Base-by-base conservation (phyloP, 2,329 filamentous ascomycete species). In the Nothophoma quercina region DNA sequence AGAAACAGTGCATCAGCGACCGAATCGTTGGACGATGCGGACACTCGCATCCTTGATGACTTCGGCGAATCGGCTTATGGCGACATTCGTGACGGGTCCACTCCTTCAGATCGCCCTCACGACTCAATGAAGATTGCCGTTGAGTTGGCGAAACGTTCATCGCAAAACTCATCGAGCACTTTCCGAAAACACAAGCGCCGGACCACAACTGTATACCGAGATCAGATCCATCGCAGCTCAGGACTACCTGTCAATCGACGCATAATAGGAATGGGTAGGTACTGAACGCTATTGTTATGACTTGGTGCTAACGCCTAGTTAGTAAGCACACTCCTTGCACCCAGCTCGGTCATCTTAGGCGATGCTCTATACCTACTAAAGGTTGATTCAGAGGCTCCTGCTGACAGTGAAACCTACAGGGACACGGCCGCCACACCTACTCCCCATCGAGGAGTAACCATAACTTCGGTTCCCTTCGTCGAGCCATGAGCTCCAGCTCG, bases 81-180 rank as follows among this genome's bases (percentile, higher is more conserved):
- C 1, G 40, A 49, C 7, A 67, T 68, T 7, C 55, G 59, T 21
- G 54, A 65, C 12, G 67, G 69, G 15, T 67, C 70, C 29, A 61
- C 66, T 29, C 69, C 69, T 2, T 68, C 74, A 25, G 73, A 77
- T 52, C 72, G 67, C 18, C 75, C 76, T 6, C 71, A 75, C 45
- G 73, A 77, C 41, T 78, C 76, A 46, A 78, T 78, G 68, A 77
- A 73, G 13, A 69, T 77, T 12, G 69, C 76, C 5, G 73, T 75
- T 13, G 73, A 76, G 44, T 68, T 78, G 29, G 70, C 73, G 8
- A 63, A 66, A 52, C 62, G 71, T 28, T 55, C 64, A 2, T 77
- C 76, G 1, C 68, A 69, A 26, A 59, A 65, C 10, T 70, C 68
- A 13, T 36, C 39, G 18, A 44, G 53, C 65, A 68, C 35, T 47